Conservation (phyloP, 2,329 filamentous ascomycete species). For the Podosphaera aphanis region DNA sequence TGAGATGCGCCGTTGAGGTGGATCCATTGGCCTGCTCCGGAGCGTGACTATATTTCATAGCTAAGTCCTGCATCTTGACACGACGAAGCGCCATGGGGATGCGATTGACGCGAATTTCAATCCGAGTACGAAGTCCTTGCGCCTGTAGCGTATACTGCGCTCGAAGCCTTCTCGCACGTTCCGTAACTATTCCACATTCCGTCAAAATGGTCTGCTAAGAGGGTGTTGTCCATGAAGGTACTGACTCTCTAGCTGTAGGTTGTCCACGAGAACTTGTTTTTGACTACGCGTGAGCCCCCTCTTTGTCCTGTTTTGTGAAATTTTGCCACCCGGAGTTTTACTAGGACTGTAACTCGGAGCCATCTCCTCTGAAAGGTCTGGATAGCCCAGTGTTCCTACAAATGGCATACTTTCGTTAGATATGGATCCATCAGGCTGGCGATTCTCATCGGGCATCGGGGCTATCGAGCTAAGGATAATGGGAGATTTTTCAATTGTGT, state of each 20-base stretch:
- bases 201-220: not conserved
- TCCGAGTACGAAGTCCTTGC: conserved; percentile 58
- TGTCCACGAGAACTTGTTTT: conserved; percentile 73
- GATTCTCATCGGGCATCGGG: conserved; percentile 23
- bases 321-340: conserved; percentile 22
- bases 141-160: conserved; percentile 78
- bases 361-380: conserved; percentile 10
- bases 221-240: not conserved
- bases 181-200: conserved; percentile 37
- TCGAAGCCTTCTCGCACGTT: conserved; percentile 66
- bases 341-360: conserved; percentile 17
- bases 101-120: conserved; percentile 83
- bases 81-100: conserved; percentile 63
- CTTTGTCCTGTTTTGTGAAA: conserved; percentile 37
- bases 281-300: conserved; percentile 42
- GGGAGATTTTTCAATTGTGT: too few species aligned
- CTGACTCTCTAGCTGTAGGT: conserved; percentile 70
- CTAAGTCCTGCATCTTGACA: conserved; percentile 59
- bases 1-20: conserved; percentile 3
- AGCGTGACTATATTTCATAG: conserved; percentile 10
- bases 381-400: conserved; percentile 12
- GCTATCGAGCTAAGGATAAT: conserved; percentile 19
- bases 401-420: too few species aligned
- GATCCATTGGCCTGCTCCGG: conserved; percentile 4
- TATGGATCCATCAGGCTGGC: conserved; percentile 20